Conservation (phyloP, 176 grass and related monocot genomes). For the Lolium multiflorum region DNA sequence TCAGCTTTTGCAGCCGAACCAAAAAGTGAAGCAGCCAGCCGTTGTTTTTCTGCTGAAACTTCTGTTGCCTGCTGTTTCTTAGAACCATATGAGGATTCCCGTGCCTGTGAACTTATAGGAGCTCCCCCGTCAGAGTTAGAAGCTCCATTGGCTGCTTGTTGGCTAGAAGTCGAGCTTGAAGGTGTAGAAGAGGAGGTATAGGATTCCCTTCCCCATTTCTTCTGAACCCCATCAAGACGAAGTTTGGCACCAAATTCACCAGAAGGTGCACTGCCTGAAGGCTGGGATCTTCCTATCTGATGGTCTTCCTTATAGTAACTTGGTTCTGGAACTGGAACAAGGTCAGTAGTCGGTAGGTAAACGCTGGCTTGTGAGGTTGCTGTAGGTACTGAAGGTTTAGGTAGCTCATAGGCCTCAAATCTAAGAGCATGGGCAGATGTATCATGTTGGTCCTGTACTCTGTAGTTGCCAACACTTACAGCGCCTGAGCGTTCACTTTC, state of each 20-base stretch:
- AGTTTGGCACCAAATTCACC: conserved; percentile 75
- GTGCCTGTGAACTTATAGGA: conserved; percentile 51
- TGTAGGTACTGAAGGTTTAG: conserved; percentile 62
- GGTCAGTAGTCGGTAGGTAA: conserved; percentile 55
- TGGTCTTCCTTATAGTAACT: conserved; percentile 73
- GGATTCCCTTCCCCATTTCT: conserved; percentile 88
- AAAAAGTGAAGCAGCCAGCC: conserved; percentile 91
- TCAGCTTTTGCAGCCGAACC: conserved; percentile 72
- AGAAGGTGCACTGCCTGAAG: conserved; percentile 56
- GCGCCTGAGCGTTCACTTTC: conserved; percentile 78
- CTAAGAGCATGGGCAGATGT: conserved; percentile 78
- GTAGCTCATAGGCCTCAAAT: conserved; percentile 98
- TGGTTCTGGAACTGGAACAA: conserved; percentile 77
- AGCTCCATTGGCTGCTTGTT: conserved; percentile 71
- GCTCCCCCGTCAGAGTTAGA: conserved; percentile 58
- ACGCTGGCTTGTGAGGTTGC: conserved; percentile 49
- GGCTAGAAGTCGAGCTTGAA: conserved; percentile 66
- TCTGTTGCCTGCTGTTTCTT: conserved; percentile 68
- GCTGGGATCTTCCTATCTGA: conserved; percentile 57
- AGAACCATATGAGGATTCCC: conserved; percentile 60
- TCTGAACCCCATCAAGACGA: conserved; percentile 93
- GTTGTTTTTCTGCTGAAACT: conserved; percentile 94
- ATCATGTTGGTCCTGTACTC: conserved; percentile 79
- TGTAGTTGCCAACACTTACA: conserved; percentile 58
- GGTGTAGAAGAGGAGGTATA: conserved; percentile 83